Evolutionary conservation across 2,329 filamentous ascomycete species (phyloP), one percentile per base, ranked within the genome.

Genomic region (Pseudopyricularia javanii): DNA sequence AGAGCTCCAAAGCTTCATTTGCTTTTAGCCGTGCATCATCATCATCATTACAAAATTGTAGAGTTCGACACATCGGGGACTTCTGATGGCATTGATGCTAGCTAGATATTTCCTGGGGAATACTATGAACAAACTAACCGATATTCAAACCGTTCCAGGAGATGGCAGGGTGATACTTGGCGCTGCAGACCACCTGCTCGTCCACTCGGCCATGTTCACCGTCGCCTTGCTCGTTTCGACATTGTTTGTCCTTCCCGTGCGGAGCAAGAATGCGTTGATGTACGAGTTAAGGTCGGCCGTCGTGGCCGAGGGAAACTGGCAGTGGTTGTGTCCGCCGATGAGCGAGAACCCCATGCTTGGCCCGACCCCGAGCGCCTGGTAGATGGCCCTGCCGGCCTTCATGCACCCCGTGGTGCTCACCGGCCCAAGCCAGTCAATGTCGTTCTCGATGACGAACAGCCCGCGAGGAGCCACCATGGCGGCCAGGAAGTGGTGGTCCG

Each of bases 401-500:
- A 77, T 78, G 63, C 74, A 78, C 47, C 68, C 75, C 32, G 72
- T 76, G 11, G 73, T 77, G 55, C 71, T 71, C 53, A 74, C 70
- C 37, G 72, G 73, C 26, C 75, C 75, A 47, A 79, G 69, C 74
- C 74, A 80, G 63, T 78, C 74, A 56, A 70, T 70, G 58, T 76
- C 72, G 59, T 79, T 79, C 66, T 79, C 75, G 49, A 75, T 72
- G 30, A 75, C 69, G 48, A 75, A 68, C 28, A 79, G 66, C 4
- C 74, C 74, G 26, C 76, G 69, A 24, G 76, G 77, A 1, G 75
- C 74, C 26, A 80, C 69, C 52, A 80, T 65, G 17, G 71, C 75
- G 9, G 75, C 74, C 12, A 80, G 67, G 61, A 75, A 65, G 63
- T 80, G 76, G 63, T 79, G 75, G 61, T 80, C 76, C 54, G 73